A percentile compares a stretch with the other conserved stretches of the same genome.
These are phyloP conservation scores for Wickerhamiella lipophila DNA, from an alignment of 805 yeast genomes.

Conservation along the genomic window DNA sequence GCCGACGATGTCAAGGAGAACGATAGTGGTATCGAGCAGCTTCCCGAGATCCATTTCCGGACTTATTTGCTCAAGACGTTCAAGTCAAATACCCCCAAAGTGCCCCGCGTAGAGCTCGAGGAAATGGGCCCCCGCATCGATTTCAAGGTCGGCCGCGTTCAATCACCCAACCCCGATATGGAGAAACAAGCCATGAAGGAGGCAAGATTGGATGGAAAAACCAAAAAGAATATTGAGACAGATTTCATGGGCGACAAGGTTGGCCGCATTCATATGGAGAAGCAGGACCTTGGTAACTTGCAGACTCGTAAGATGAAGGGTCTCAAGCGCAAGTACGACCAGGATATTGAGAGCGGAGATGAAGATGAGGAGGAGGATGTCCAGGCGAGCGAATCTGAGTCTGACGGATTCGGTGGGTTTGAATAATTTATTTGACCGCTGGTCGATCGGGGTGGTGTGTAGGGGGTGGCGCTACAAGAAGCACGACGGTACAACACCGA, in stretches of 20 bases:
- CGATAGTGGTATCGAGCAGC: constrained; percentile 33
- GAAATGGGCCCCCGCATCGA: constrained; percentile 95
- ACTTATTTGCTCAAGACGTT: constrained; percentile 76
- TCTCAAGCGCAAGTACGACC: constrained; percentile 75
- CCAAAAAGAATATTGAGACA: constrained; percentile 75
- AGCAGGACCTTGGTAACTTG: constrained; percentile 76
- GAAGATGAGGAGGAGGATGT: constrained; percentile 32
- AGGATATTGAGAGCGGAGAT: constrained; percentile 41
- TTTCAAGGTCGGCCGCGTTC: constrained; percentile 79
- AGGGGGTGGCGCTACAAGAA: too few relatives aligned
- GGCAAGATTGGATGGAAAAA: constrained; percentile 71
- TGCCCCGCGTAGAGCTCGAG: constrained; percentile 86
- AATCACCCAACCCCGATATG: constrained; percentile 70
- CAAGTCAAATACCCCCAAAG: constrained; percentile 55
- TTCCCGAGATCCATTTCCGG: constrained; percentile 79
- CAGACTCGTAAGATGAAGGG: constrained; percentile 99
- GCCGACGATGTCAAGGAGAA: constrained; percentile 67
- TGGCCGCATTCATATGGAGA: constrained; percentile 92
- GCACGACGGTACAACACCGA: too few relatives aligned
- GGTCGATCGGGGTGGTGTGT: too few relatives aligned
- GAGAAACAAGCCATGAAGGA: constrained; percentile 76
- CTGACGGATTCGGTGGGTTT: constrained; percentile 1
- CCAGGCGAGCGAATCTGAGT: constrained; percentile 18
- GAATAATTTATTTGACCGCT: not conserved
- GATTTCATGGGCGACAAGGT: constrained; percentile 93